A percentile compares a stretch with the other conserved stretches of the same genome.
These are phyloP conservation scores for Kazachstania africana DNA, from an alignment of 805 yeast species.

Conservation along the genomic window DNA sequence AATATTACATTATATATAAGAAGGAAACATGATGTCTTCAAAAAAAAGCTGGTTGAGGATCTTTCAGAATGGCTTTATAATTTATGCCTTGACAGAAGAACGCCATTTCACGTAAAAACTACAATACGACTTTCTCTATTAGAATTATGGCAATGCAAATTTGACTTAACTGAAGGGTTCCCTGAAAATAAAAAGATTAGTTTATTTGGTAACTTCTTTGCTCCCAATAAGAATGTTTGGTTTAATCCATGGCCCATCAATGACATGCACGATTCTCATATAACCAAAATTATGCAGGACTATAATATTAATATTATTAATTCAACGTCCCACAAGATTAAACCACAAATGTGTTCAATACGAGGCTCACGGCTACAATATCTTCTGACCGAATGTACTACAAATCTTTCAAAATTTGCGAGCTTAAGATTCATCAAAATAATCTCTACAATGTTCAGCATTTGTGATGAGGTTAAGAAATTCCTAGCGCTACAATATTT, in stretches of 20 bases:
- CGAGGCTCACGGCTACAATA: conserved; percentile 33
- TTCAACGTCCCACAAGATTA: conserved; percentile 6
- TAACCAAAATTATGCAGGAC: conserved; percentile 9
- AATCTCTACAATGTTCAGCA: conserved; percentile 14
- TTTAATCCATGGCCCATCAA: conserved; percentile 19
- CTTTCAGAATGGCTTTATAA: conserved; percentile 15
- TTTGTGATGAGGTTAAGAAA: conserved; percentile 40
- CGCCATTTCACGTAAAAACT: conserved; percentile 4
- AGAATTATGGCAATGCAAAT: conserved; percentile 15
- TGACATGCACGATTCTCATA: conserved; percentile 6
- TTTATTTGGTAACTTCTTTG: conserved; percentile 20
- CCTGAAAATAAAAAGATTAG: conserved; percentile 10
- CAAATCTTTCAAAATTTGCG: conserved; percentile 11
- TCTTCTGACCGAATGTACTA: conserved; percentile 18
- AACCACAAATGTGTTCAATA: conserved; percentile 12
- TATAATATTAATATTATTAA: conserved; percentile 16
- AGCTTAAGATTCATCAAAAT: conserved; percentile 13
- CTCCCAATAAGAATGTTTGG: conserved; percentile 8
- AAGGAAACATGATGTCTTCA: conserved; percentile 16
- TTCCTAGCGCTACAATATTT: conserved; percentile 53
- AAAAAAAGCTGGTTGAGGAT: conserved; percentile 14
- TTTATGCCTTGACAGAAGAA: conserved; percentile 5
- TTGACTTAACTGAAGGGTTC: conserved; percentile 1
- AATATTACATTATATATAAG: conserved; percentile 15
- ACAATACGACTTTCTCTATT: conserved; percentile 15